Evolutionary conservation across 176 grass and related monocot genomes (phyloP), one percentile per base, ranked within the genome.

Genomic region (Oryza nivara): DNA sequence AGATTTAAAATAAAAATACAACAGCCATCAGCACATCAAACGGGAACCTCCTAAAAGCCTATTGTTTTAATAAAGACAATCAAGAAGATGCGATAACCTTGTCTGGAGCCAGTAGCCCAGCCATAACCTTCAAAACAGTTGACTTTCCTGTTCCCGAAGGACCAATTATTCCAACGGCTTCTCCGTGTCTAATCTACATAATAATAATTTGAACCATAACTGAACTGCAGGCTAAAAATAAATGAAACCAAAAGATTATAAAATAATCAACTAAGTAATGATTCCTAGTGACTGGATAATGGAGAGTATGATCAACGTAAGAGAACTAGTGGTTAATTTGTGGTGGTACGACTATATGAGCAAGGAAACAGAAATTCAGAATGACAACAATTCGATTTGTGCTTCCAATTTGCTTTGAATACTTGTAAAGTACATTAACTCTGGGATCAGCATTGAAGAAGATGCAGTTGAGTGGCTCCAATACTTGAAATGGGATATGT

Each of bases 81-180:
- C 38, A 75, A 86, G 52, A 82, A 76, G 43, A 34, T 28, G 45
- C 46, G 65, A 65, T 56, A 86, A 96, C 96, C 93, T 92, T 92
- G 52, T 96, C 93, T 56, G 93, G 93, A 49, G 89, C 81, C 72
- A 96, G 86, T 84, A 99, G 91, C 48, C 96, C 90, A n/a, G 96
- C 96, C 88, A 96, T 96, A 85, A 99, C 86, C 85, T 94, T 99
- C 79, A 99, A 84, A 85, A 99, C 88, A 75, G 96, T 99, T 65
- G 93, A 99, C 84, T 99, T 99, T 73, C 93, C 96, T 26, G 93
- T 99, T 45, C 96, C 96, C 72, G 91, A 99, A 72, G 91, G 93
- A n/a, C 96, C 96, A 23, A 96, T 99, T 88, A 96, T 94, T 72
- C 96, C 93, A 87, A 99, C 91, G 87, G 96, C 93, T 94, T 96